Percentiles rank a stretch among this genome's conserved stretches.
Evolutionary conservation across 179 eudicot genomes (phyloP).

Genomic region (Spinacia oleracea): DNA sequence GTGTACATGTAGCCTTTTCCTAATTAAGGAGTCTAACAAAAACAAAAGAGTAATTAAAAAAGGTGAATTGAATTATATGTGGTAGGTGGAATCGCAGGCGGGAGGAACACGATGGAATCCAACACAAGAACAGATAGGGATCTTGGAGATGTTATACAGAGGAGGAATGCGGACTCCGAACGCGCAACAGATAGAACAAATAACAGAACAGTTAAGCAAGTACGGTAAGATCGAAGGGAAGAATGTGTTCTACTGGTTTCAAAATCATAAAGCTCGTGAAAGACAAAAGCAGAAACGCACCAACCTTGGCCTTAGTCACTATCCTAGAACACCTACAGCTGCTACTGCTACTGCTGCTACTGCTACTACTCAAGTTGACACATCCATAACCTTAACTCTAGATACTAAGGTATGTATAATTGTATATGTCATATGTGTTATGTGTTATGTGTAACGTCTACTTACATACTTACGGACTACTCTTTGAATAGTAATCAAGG

Average conservation of each 20-base stretch:
- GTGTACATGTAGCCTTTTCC: too few relatives aligned
- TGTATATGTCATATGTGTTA: background rate
- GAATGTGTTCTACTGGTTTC: constrained; percentile 90
- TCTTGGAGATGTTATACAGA: constrained; percentile 72
- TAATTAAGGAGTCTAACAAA: too few relatives aligned
- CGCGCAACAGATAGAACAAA: constrained; percentile 81
- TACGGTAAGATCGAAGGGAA: constrained; percentile 88
- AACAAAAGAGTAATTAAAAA: too few relatives aligned
- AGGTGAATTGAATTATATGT: too few relatives aligned
- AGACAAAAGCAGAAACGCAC: constrained; percentile 78
- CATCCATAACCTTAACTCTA: constrained; percentile 31
- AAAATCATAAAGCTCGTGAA: constrained; percentile 87
- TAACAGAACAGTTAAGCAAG: constrained; percentile 60
- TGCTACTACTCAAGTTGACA: constrained; percentile 15
- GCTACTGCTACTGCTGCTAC: constrained; percentile 30
- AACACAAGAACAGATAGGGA: constrained; percentile 75
- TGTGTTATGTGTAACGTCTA: too few relatives aligned
- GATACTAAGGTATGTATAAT: constrained; percentile 38
- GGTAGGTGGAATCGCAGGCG: constrained; percentile 57
- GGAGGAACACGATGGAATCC: constrained; percentile 98
- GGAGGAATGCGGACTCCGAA: constrained; percentile 88
- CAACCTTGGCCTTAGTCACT: constrained; percentile 47
- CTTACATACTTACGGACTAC: too few relatives aligned
- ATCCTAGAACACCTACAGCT: constrained; percentile 35
- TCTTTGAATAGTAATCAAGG: too few relatives aligned